Conservation (phyloP, 2,329 filamentous ascomycete genomes). For the Trichoderma endophyticum region DNA sequence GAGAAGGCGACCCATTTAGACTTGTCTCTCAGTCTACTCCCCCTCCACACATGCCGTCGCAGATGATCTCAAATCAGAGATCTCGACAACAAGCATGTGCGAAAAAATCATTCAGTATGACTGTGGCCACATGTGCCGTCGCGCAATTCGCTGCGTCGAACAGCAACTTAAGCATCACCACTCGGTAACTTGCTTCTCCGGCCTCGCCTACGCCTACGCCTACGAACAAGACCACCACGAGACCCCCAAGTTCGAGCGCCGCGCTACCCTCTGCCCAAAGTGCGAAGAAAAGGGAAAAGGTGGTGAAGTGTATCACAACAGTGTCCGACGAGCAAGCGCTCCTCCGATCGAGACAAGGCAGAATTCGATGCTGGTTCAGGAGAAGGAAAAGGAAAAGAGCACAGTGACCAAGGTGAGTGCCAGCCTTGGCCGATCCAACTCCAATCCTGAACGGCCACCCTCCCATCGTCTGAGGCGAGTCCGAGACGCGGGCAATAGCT, state of each 20-base stretch:
- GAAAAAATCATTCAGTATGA: slow-evolving; percentile 22
- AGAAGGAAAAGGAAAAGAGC: neutral
- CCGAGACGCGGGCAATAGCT: neutral
- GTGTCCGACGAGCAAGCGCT: neutral
- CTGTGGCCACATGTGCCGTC: slow-evolving; percentile 25
- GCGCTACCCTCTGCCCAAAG: neutral
- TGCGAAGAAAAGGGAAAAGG: slow-evolving; percentile 2
- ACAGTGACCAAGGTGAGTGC: neutral
- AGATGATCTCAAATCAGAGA: neutral
- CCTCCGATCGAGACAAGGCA: neutral
- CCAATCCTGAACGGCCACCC: neutral
- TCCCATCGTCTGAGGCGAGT: neutral
- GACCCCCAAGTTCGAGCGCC: neutral
- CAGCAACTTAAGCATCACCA: neutral
- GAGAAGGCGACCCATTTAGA: neutral
- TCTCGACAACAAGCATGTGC: slow-evolving; percentile 22
- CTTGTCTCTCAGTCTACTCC: neutral
- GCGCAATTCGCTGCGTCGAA: neutral
- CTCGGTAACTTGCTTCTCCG: neutral
- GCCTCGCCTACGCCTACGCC: neutral
- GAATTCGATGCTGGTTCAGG: neutral
- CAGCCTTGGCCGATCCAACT: neutral
- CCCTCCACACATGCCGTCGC: neutral
- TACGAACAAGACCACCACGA: neutral
- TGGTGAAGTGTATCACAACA: neutral